phyloP scores from a whole-genome alignment of 2,329 filamentous ascomycete genomes.

The Geosmithia putterillii region DNA sequence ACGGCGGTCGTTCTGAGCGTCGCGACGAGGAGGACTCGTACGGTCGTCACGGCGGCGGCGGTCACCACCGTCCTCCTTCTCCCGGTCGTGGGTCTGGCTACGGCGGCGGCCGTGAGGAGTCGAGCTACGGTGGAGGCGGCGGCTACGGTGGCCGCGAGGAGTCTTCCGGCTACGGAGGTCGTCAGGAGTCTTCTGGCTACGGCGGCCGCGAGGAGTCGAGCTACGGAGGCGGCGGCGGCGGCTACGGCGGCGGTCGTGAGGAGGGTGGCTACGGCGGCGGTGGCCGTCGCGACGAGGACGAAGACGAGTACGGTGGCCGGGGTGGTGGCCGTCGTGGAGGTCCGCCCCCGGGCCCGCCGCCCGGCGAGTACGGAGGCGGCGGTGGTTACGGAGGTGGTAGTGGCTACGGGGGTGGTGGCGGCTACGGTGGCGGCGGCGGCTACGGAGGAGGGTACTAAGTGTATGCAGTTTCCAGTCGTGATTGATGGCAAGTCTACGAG shows the following conservation, averaged over 20 bases:
- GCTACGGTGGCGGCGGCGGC: background rate
- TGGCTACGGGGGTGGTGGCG: conserved; percentile 1
- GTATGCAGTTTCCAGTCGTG: background rate
- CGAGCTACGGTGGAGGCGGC: conserved; percentile 1
- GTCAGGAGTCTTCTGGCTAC: conserved; percentile 4
- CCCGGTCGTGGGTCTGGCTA: conserved; percentile 6
- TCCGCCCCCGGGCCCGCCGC: too few species aligned
- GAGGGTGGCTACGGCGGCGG: conserved; percentile 9
- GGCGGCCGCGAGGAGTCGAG: conserved; percentile 3
- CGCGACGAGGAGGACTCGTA: conserved; percentile 6
- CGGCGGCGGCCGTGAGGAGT: conserved; percentile 4
- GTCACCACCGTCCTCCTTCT: conserved; percentile 7
- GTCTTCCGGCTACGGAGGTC: background rate
- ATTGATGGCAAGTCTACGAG: background rate
- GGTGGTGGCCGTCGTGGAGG: too few species aligned
- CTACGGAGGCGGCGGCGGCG: conserved; percentile 5
- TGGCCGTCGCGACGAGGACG: background rate
- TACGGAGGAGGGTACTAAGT: background rate
- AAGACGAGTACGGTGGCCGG: conserved; percentile 7
- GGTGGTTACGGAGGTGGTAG: conserved; percentile 1
- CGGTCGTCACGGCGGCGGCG: conserved; percentile 5
- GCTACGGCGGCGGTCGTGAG: conserved; percentile 7
- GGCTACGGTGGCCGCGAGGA: background rate
- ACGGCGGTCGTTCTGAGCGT: conserved; percentile 9
- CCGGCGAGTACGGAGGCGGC: conserved; percentile 4